These are phyloP conservation scores for Ichthyophthirius multifiliis DNA, from an alignment of 169 alveolate species.

Conservation along the genomic window DNA sequence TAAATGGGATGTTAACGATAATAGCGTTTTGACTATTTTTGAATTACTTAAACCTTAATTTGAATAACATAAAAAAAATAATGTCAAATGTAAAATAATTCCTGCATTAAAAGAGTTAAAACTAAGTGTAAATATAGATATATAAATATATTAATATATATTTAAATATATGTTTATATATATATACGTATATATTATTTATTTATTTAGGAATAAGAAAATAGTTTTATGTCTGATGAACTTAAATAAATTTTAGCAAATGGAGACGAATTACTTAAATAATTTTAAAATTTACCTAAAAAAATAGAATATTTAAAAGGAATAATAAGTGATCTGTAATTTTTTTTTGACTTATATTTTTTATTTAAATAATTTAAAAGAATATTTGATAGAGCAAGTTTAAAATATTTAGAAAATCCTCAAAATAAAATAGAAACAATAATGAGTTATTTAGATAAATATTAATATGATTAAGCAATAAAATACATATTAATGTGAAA, in stretches of 20 bases:
- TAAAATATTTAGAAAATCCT: not conserved
- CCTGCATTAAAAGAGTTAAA: slow-evolving; percentile 4
- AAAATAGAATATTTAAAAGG: slow-evolving; percentile 9
- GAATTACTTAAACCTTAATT: not conserved
- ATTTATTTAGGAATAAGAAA: not conserved
- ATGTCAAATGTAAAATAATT: not conserved
- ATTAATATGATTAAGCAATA: not conserved
- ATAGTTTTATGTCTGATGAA: not conserved
- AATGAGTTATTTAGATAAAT: not conserved
- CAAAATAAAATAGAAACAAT: not conserved
- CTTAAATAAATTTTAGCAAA: not conserved
- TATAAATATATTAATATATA: not conserved
- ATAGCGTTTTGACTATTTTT: not conserved
- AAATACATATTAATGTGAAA: too few species aligned
- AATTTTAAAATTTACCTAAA: not conserved
- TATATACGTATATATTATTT: not conserved
- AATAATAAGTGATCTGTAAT: not conserved
- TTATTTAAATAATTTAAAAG: not conserved
- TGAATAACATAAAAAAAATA: not conserved
- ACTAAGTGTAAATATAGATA: not conserved
- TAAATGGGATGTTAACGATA: not conserved
- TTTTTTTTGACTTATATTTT: not conserved
- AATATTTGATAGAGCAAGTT: not conserved
- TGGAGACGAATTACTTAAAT: not conserved
- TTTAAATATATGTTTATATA: not conserved